A percentile compares a stretch with the other conserved stretches of the same genome.
Conservation (phyloP, 257 asterid genomes). For the Henckelia pumila region DNA sequence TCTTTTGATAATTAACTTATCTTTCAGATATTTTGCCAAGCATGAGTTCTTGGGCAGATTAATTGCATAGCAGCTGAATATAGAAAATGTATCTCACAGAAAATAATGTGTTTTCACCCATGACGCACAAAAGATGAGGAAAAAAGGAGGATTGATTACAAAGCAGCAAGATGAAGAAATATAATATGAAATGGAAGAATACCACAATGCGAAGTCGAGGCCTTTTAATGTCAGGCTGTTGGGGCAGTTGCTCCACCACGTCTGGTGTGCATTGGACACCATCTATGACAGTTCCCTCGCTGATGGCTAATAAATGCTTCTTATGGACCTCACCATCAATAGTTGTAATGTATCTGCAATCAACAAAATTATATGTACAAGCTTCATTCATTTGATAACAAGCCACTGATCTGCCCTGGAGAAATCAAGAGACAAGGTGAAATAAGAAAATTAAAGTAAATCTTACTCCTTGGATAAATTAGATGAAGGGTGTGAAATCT, state of each 20-base stretch:
- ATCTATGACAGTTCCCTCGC: slow-evolving; percentile 83
- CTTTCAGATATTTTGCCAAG: not conserved
- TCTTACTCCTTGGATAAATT: slow-evolving; percentile 92
- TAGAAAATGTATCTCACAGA: not conserved
- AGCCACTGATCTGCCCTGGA: not conserved
- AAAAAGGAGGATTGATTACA: not conserved
- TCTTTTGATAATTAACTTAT: no score
- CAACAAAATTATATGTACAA: slow-evolving; percentile 22
- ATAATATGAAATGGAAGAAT: slow-evolving; percentile 33
- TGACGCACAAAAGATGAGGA: not conserved
- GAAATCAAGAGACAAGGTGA: slow-evolving; percentile 18
- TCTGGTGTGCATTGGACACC: slow-evolving; percentile 88
- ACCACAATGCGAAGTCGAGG: slow-evolving; percentile 94
- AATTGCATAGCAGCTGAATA: not conserved
- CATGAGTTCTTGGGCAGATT: not conserved
- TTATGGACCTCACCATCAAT: slow-evolving; percentile 62
- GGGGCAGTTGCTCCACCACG: slow-evolving; percentile 77
- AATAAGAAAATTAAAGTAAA: slow-evolving; percentile 22
- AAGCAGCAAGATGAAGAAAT: not conserved
- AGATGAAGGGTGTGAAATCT: slow-evolving; percentile 93
- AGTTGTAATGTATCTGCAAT: slow-evolving; percentile 81
- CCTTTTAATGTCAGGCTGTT: slow-evolving; percentile 70
- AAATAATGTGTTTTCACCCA: not conserved
- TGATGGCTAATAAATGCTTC: slow-evolving; percentile 64
- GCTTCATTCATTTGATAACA: not conserved